Base-by-base conservation (phyloP, 1,284 basidiomycete species). In the Athelia sp. region DNA sequence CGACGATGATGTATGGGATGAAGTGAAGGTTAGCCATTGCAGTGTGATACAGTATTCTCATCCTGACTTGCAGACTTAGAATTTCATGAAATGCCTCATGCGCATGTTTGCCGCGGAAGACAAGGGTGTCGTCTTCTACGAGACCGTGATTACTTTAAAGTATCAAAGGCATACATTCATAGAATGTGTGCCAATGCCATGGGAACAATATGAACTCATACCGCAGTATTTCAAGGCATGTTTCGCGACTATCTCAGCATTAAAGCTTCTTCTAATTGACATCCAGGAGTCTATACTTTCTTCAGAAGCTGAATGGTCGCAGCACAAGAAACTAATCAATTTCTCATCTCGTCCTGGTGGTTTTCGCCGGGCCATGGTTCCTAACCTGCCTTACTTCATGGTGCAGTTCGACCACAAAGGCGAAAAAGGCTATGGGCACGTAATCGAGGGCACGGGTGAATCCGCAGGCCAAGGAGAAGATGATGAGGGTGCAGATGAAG, bases 41-140 rank as follows among this genome's bases (percentile, higher is more conserved):
- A 13, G 26, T 29, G 26, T 13, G 6, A 29, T 29, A 29, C n/a
- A n/a, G 43, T 34, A n/a, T 24, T 11, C 47, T 21, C 6, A n/a
- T 10, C 38, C 26, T 47, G 18, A 44, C 47, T 51, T 29, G 52
- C 43, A 40, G 48, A 11, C 44, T n/a, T 56, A 97, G 93, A 99
- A 99, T 65, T 99, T 98, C 63, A 98, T 98, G 93, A 99, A 99
- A 70, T 96, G 92, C 58, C 73, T 99, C 15, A 96, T 98, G 83
- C 83, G 83, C 50, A 93, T 97, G 90, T 94, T 86, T 57, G 86
- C 91, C 0, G 86, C 91, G 56, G 82, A 92, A 53, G 88, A 93
- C 65, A 85, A 91, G 60, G 93, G 92, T 0, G 89, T 95, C 21
- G 70, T 98, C 17, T 98, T 99, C 70, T 97, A 87, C 64, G 96